phyloP scores from a whole-genome alignment of 805 yeast species.

The Barnettozyma populi region DNA sequence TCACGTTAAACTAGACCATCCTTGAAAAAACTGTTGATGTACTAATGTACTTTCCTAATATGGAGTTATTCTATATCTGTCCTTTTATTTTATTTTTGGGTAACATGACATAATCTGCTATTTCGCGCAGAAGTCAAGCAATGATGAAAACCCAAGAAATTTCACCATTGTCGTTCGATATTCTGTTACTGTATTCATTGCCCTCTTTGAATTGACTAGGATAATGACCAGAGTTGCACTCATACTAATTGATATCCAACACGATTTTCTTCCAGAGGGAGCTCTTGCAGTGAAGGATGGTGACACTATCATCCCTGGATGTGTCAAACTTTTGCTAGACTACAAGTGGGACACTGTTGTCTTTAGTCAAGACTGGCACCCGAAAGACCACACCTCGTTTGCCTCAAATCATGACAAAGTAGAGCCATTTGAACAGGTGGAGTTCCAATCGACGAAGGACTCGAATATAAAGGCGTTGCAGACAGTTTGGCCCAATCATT shows the following conservation, averaged over 20 bases:
- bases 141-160: background rate
- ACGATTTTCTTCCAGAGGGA: slow-evolving; percentile 85
- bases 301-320: slow-evolving; percentile 45
- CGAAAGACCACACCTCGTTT: slow-evolving; percentile 71
- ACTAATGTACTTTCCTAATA: slow-evolving; percentile 17
- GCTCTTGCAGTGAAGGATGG: slow-evolving; percentile 71
- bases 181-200: no score
- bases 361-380: slow-evolving; percentile 89
- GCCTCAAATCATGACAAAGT: slow-evolving; percentile 56
- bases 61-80: slow-evolving; percentile 3
- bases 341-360: slow-evolving; percentile 59
- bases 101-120: background rate
- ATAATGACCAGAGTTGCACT: slow-evolving; percentile 42
- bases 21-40: slow-evolving; percentile 15
- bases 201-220: background rate
- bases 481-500: slow-evolving; percentile 87
- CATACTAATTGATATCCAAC: slow-evolving; percentile 75
- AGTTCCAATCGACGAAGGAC: slow-evolving; percentile 46
- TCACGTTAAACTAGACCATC: no score
- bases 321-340: slow-evolving; percentile 40
- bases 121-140: background rate
- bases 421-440: slow-evolving; percentile 45
- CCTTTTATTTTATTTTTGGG: background rate
- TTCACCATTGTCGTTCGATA: background rate
- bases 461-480: slow-evolving; percentile 31